Evolutionary conservation across 345 rosid genomes (phyloP).

Genomic region (Leavenworthia alabamica): DNA sequence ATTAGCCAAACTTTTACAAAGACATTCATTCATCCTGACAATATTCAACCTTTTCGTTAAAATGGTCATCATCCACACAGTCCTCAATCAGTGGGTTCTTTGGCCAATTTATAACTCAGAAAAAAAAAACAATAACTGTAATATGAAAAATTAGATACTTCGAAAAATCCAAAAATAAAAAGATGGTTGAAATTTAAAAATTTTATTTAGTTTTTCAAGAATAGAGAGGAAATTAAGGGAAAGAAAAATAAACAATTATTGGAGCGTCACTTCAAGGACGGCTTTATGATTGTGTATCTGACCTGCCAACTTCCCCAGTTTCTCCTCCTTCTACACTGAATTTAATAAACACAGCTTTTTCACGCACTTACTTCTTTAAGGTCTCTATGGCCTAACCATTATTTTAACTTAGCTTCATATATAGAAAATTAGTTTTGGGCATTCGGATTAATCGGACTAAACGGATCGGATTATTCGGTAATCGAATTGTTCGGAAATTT

Average conservation of each 20-base stretch:
- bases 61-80: constrained; percentile 31
- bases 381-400: neutral
- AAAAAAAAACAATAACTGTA: neutral
- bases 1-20: constrained; percentile 7
- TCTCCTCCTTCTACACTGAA: constrained; percentile 30
- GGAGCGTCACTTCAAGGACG: constrained; percentile 34
- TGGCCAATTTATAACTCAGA: constrained; percentile 13
- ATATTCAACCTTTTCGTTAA: constrained; percentile 30
- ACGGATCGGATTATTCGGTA: too few species aligned
- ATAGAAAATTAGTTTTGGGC: too few species aligned
- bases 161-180: constrained; percentile 28
- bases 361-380: constrained; percentile 1
- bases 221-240: neutral
- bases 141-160: constrained; percentile 11
- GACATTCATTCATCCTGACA: constrained; percentile 35
- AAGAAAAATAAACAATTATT: constrained; percentile 29
- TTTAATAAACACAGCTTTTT: constrained; percentile 21
- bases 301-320: constrained; percentile 27
- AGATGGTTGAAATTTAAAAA: constrained; percentile 3
- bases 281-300: constrained; percentile 24
- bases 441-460: too few species aligned
- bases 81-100: constrained; percentile 25
- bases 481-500: too few species aligned
- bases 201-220: neutral
- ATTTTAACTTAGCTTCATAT: too few species aligned